Base-by-base conservation (phyloP, 2,329 filamentous ascomycete genomes). In the Ophiostoma sp. region DNA sequence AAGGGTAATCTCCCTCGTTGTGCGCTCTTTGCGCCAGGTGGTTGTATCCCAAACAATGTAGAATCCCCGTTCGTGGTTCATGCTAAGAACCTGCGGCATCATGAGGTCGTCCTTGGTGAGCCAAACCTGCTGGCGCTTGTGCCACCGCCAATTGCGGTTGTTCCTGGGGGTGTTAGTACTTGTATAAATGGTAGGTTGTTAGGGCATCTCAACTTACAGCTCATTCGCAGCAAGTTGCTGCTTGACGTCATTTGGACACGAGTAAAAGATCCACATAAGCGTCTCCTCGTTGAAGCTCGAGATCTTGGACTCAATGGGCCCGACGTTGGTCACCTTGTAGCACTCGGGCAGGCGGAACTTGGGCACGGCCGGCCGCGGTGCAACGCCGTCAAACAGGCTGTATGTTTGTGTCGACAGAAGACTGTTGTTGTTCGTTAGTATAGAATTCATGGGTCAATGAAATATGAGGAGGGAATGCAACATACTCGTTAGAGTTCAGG, bases 221-320 rank as follows among this genome's bases (percentile, higher is more conserved):
- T 91, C 89, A 55, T 86, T 82, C 0, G 90, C 89, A 2, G 90
- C 90, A 81, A 90, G 82, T 66, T 89, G 86, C 78, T 92, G 90
- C 79, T 90, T 89, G 48, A 87, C 78, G 77, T 91, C 89, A 61
- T 86, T 84, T 8, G 90, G 88, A 74, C 88, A 90, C 80, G 87
- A 90, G 80, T 92, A 91, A 78, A 92, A 92, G 76, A 92, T 91
- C 86, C 88, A 91, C 80, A 92, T 89, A 66, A 92, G 81, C 0
- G 90, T 91, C 80, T 92, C 90, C 75, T 92, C 90, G 76, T 91
- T 91, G 80, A 92, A 91, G 75, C 87, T 90, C 55, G 84, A 84
- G 68, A 91, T 89, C 80, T 91, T 91, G 77, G 85, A 88, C 75
- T 91, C 88, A 70, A 92, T 86, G 2, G 88, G 85, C 76, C 90